Evolutionary conservation across 2,329 filamentous ascomycete genomes (phyloP), one percentile per base, ranked within the genome.

Genomic region (Penicillium sp.): DNA sequence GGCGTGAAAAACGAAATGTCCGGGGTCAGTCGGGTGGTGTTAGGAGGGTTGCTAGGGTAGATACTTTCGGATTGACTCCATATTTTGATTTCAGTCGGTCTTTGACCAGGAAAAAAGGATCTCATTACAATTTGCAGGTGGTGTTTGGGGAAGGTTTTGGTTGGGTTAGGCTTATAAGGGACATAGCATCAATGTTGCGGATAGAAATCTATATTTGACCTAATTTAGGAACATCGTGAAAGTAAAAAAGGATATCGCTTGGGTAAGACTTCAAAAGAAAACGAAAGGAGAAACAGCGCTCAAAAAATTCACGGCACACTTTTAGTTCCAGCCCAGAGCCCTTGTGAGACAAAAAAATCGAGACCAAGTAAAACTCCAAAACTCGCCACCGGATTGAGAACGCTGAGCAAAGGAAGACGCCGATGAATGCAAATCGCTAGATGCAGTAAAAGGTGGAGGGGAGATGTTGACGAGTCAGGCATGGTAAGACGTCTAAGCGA

Each of bases 11-110:
- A 76, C 9, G 92, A 98, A 67, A 73, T 96, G 32, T 81, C 82
- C 1, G 88, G 84, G 22, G 79, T 98, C 26, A 85, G 87, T 33
- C 92, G 87, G 62, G 83, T 95, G 18, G 88, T 96, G 2, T 66
- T 96, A 1, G 87, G 88, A 2, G 92, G 90, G 1, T 68, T 96
- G 50, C 82, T 95, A 76, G 67, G 64, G 12, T 65, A 51, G n/a
- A n/a, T n/a, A n/a, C n/a, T n/a, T n/a, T n/a, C n/a, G n/a, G n/a
- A n/a, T n/a, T n/a, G n/a, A n/a, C n/a, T n/a, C n/a, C n/a, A n/a
- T n/a, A n/a, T n/a, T n/a, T n/a, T n/a, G n/a, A n/a, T n/a, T n/a
- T n/a, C n/a, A n/a, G n/a, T n/a, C n/a, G n/a, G n/a, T n/a, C n/a
- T n/a, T n/a, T n/a, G n/a, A n/a, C n/a, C n/a, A n/a, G n/a, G n/a